A percentile compares a stretch with the other conserved stretches of the same genome.
Evolutionary conservation across 352 stramenopile genomes (phyloP).

Genomic region (Pythium sp.): DNA sequence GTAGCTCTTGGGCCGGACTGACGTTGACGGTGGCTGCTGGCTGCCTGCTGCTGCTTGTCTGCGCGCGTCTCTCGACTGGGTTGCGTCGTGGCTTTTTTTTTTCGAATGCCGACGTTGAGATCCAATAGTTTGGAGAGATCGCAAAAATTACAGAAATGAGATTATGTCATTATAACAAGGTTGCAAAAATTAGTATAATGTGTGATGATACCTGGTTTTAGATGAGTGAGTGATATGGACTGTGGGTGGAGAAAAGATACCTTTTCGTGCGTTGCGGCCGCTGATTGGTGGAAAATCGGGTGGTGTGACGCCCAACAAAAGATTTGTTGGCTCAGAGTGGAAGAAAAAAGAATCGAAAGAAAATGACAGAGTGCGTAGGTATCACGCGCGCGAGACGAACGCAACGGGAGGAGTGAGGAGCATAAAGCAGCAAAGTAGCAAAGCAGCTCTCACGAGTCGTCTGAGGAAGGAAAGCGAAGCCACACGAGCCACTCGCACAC

Average conservation of each 20-base stretch:
- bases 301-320: constrained; percentile 17
- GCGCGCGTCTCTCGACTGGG: constrained; percentile 10
- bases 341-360: constrained; percentile 28
- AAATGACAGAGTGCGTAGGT: constrained; percentile 10
- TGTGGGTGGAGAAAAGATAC: constrained; percentile 19
- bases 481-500: background rate
- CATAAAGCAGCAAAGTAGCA: background rate
- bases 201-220: constrained; percentile 9
- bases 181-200: background rate
- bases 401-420: background rate
- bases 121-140: background rate
- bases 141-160: background rate
- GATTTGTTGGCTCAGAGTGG: constrained; percentile 12
- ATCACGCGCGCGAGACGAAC: background rate
- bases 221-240: constrained; percentile 6
- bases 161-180: background rate
- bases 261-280: constrained; percentile 7
- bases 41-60: constrained; percentile 11
- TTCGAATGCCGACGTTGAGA: constrained; percentile 15
- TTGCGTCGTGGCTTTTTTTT: constrained; percentile 14
- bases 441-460: background rate
- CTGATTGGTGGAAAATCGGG: constrained; percentile 29
- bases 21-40: constrained; percentile 9
- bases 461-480: constrained; percentile 10
- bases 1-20: constrained; percentile 3